Conservation (phyloP, 768 basidiomycete species). For the Boletus edulis region DNA sequence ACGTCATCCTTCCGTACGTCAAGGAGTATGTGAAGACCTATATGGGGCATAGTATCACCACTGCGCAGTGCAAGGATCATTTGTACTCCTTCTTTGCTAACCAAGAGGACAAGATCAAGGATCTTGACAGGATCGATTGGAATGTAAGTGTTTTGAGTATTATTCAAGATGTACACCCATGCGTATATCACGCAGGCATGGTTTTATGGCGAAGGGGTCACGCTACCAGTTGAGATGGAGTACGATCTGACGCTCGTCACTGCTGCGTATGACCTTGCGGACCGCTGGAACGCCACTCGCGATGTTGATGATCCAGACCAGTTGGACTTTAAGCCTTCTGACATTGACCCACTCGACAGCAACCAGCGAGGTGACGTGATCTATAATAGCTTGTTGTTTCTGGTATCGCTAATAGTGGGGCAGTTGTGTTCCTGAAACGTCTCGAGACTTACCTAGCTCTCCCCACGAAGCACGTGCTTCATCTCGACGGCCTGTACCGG, state of each 20-base stretch:
- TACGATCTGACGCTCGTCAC: conserved; percentile 55
- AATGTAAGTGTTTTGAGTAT: conserved; percentile 37
- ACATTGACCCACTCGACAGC: conserved; percentile 46
- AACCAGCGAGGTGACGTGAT: conserved; percentile 45
- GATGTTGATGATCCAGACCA: conserved; percentile 26
- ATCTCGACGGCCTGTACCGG: conserved; percentile 44
- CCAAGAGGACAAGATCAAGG: conserved; percentile 43
- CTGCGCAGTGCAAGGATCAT: conserved; percentile 56
- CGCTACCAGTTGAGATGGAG: conserved; percentile 46
- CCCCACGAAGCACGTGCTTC: conserved; percentile 39
- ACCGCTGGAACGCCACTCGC: conserved; percentile 50
- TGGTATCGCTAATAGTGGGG: not conserved
- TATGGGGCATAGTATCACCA: conserved; percentile 54
- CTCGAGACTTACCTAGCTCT: conserved; percentile 42
- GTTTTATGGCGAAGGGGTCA: conserved; percentile 54
- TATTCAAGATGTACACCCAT: not conserved
- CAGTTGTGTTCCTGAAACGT: conserved; percentile 58
- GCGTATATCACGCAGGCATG: conserved; percentile 37
- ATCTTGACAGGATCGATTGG: conserved; percentile 55
- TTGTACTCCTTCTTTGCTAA: conserved; percentile 50
- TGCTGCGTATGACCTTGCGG: conserved; percentile 51
- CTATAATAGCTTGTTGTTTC: not conserved
- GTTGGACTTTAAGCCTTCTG: conserved; percentile 42
- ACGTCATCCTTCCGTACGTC: conserved; percentile 56
- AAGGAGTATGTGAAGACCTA: conserved; percentile 54